Conservation (phyloP, 352 stramenopile species). For the Phytophthora sansomeana region DNA sequence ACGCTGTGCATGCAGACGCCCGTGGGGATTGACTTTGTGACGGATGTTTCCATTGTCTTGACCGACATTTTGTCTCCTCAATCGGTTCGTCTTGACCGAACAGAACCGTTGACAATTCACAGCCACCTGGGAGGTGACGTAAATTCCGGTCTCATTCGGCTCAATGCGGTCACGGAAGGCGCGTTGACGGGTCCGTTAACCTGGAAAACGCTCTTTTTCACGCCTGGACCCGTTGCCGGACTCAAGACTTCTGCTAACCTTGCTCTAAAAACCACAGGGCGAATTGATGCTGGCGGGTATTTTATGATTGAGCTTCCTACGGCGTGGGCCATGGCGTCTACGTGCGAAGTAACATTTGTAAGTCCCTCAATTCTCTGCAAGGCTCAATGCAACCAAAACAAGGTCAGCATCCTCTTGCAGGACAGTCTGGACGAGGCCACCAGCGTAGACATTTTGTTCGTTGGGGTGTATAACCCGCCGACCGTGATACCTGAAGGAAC, state of each 20-base stretch:
- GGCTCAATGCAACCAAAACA: slow-evolving; percentile 43
- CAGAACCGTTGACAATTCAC: slow-evolving; percentile 31
- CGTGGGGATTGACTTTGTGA: slow-evolving; percentile 47
- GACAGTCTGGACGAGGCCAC: slow-evolving; percentile 51
- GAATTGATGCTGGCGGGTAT: slow-evolving; percentile 39
- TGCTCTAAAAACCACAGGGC: slow-evolving; percentile 49
- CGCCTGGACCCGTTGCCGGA: slow-evolving; percentile 61
- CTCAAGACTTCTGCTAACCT: slow-evolving; percentile 53
- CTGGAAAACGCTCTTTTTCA: slow-evolving; percentile 55
- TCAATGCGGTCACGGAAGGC: slow-evolving; percentile 49
- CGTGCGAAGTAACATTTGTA: slow-evolving; percentile 44
- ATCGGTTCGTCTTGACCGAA: slow-evolving; percentile 39
- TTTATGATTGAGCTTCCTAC: slow-evolving; percentile 53
- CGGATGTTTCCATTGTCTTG: slow-evolving; percentile 43
- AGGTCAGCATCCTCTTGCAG: slow-evolving; percentile 42
- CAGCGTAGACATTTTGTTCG: slow-evolving; percentile 45
- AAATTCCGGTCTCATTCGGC: slow-evolving; percentile 43
- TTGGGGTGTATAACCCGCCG: slow-evolving; percentile 55
- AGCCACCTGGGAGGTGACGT: slow-evolving; percentile 62
- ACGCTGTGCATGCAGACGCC: slow-evolving; percentile 41
- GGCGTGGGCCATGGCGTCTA: slow-evolving; percentile 52
- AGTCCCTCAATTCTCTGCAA: slow-evolving; percentile 39
- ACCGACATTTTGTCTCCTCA: slow-evolving; percentile 56
- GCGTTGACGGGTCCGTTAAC: slow-evolving; percentile 44
- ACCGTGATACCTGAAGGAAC: slow-evolving; percentile 40